phyloP scores from a whole-genome alignment of 192 early-diverging fungal genomes.

The Linnemannia hyalina region DNA sequence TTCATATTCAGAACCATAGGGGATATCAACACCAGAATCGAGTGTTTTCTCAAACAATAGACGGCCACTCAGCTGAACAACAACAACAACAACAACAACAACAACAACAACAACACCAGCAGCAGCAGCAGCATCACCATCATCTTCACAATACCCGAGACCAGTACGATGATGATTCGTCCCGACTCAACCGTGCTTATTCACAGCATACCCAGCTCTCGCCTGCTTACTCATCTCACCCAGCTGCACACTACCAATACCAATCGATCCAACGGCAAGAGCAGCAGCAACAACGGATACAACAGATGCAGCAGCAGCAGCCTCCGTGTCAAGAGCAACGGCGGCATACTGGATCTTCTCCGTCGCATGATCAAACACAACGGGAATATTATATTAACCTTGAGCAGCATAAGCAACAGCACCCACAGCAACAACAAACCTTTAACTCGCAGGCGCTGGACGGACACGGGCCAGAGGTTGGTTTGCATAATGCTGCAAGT shows the following conservation, averaged over 20 bases:
- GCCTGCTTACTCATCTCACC: neutral
- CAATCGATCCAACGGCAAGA: neutral
- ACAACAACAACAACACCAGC: too few relatives aligned
- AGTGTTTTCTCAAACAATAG: neutral
- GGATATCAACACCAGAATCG: neutral
- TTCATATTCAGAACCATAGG: neutral
- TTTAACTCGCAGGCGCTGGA: neutral
- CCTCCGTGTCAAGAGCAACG: neutral
- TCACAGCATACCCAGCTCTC: neutral
- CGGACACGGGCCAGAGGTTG: neutral
- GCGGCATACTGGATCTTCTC: neutral
- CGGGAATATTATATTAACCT: neutral
- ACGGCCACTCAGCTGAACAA: neutral
- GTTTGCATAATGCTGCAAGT: neutral
- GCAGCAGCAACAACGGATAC: neutral
- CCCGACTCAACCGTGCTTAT: neutral
- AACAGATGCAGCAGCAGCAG: neutral
- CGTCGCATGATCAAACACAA: neutral
- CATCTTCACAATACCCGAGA: conserved; percentile 7
- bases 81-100: neutral
- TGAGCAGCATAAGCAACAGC: conserved; percentile 4
- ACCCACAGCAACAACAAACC: neutral
- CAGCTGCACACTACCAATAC: neutral
- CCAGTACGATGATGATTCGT: conserved; percentile 9
- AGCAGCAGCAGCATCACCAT: neutral